These are phyloP conservation scores for Beauveria sp. DNA, from an alignment of 2,329 filamentous ascomycete genomes.

Conservation along the genomic window DNA sequence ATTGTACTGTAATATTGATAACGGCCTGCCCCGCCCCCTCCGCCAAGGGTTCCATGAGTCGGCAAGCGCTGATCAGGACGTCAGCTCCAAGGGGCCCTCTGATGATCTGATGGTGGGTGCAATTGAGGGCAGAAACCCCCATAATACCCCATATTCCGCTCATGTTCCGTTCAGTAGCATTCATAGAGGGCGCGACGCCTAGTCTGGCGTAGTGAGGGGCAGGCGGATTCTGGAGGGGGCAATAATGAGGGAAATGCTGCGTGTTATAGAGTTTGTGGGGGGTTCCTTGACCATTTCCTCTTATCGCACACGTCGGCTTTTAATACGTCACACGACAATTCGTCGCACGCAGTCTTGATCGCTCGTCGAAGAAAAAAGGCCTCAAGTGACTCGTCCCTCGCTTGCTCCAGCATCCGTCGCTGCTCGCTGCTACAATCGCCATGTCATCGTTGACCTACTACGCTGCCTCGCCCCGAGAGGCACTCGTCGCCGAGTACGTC, in stretches of 20 bases:
- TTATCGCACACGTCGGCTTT: not conserved
- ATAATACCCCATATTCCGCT: not conserved
- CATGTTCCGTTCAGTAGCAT: not conserved
- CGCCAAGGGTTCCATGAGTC: not conserved
- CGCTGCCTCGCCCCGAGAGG: conserved; percentile 18
- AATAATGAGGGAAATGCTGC: not conserved
- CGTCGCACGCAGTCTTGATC: not conserved
- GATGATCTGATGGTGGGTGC: not conserved
- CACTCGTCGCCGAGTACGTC: conserved; percentile 28
- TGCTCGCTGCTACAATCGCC: not conserved
- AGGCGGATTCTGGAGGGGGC: not conserved
- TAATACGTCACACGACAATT: not conserved
- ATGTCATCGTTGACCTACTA: conserved; percentile 19
- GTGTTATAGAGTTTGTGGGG: not conserved
- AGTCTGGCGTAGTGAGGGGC: not conserved
- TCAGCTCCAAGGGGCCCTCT: not conserved
- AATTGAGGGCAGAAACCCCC: not conserved
- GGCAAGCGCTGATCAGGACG: not conserved
- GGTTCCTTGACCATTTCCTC: not conserved
- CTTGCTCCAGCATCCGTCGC: not conserved
- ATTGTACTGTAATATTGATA: too few relatives aligned
- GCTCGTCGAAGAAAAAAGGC: not conserved
- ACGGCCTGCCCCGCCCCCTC: too few relatives aligned
- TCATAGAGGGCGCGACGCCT: not conserved
- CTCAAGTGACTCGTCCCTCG: not conserved